Evolutionary conservation across 2,329 filamentous ascomycete species (phyloP), one percentile per base, ranked within the genome.

Genomic region (Incumbomyces lentus): DNA sequence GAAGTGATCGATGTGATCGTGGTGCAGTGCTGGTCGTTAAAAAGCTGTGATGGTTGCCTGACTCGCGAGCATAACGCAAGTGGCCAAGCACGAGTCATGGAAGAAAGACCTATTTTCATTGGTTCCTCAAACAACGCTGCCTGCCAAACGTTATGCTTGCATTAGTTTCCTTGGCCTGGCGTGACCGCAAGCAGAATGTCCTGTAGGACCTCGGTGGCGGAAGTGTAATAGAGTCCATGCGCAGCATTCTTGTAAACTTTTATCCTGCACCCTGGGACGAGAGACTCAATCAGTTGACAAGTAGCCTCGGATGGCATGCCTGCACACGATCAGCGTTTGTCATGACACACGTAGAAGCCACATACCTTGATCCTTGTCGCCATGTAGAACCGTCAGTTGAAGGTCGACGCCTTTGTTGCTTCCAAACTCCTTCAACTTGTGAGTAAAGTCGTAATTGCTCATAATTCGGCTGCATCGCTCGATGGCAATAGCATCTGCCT

Each of bases 381-480:
- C 59, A 51, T 62, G 59, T 13, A 61, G 41, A 32, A 59, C 56
- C 42, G 57, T 52, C 12, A 60, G 30, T 19, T 49, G 52, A 6
- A 59, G 19, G 31, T 56, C 44, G 8, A 48, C 30, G 13, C 58
- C 40, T 33, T 44, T 51, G 17, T 5, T 18, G 40, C 31, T 26
- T 3, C 40, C 40, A 19, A 44, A 35, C 7, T 7, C 12, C 46
- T 48, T 52, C 46, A 57, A 39, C 17, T 57, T 51, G 14, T 58
- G 52, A 1, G 52, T 56, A 45, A 62, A 59, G 48, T 60, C 55
- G 26, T 47, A 55, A 8, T 46, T 46, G 10, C 50, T 55, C 43
- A 61, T 57, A 43, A 59, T 57, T 37, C 57, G 57, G n/a, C 57
- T 40, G 39, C 58, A 61, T 31, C 58, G 51, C 48, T 61, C 59